Conservation (phyloP, 345 rosid species). For the Brassica juncea region DNA sequence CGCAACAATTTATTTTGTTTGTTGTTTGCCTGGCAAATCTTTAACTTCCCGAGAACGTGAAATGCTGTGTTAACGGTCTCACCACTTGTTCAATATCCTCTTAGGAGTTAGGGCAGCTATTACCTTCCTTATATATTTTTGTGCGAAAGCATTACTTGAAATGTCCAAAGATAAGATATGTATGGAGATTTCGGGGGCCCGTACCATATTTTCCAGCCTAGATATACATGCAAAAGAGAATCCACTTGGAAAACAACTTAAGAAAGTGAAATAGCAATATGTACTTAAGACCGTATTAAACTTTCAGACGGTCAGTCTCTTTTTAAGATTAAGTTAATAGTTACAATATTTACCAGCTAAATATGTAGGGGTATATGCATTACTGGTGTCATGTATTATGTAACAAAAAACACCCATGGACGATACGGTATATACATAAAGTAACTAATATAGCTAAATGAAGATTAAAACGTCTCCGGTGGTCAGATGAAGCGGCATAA, state of each 20-base stretch:
- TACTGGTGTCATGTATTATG: not conserved
- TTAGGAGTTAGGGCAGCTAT: conserved; percentile 5
- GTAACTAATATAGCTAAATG: not conserved
- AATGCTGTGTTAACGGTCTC: conserved; percentile 14
- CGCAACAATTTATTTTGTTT: conserved; percentile 18
- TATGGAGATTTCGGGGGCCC: conserved; percentile 25
- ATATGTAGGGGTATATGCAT: not conserved
- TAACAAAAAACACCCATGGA: not conserved
- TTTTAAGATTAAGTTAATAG: not conserved
- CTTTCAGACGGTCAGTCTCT: not conserved
- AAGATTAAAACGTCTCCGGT: not conserved
- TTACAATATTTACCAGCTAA: not conserved
- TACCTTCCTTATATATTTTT: not conserved
- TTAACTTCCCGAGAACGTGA: conserved; percentile 24
- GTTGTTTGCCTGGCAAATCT: conserved; percentile 14
- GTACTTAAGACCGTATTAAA: conserved; percentile 27
- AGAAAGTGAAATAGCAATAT: conserved; percentile 16
- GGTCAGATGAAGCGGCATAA: conserved; percentile 39
- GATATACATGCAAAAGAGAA: not conserved
- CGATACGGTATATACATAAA: not conserved
- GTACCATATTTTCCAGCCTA: conserved; percentile 17
- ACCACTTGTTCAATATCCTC: conserved; percentile 32
- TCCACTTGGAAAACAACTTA: conserved; percentile 20
- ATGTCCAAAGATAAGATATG: conserved; percentile 18
- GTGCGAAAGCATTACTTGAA: not conserved